Base-by-base conservation (phyloP, 192 early-diverging fungal genomes). In the Rhizophlyctis rosea region DNA sequence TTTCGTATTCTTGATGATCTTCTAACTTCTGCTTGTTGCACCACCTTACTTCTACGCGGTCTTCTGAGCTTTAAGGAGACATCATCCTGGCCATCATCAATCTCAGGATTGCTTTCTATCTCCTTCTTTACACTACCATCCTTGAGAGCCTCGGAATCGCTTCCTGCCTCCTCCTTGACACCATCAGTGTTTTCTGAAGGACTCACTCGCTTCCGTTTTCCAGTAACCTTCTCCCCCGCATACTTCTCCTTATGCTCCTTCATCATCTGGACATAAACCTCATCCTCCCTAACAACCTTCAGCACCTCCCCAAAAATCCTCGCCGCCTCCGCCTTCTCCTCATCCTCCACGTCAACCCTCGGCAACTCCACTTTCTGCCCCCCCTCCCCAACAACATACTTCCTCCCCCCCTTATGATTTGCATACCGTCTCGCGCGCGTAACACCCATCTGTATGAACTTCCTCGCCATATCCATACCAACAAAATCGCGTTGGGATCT, bases 401-500 rank as follows among this genome's bases (percentile, higher is more conserved):
- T 61, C 31, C 32, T 61, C 39, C 59, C 59, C 13, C 59, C 59
- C 21, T 47, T 50, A 32, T 61, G 59, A 30, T 50, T 27, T 16
- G 59, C 59, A 61, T 61, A 61, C 11, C 59, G 36, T 25, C 21
- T 3, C 27, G 59, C 21, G 2, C 59, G 36, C 59, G 59, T 49
- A 11, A 30, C 21, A 3, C 59, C 59, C 59, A 61, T 61, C 47
- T 61, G 59, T 28, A 61, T 21, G 31, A 49, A 61, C 47, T 61
- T 61, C 4, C 59, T n/a, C 4, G 59, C 59, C 59, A 61, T 61
- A 32, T 61, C 59, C 44, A 21, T 21, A 13, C 59, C 59, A 47
- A 61, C 47, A 24, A 47, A 61, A 50, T 61, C 59, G 14, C 44
- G 44, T 3, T 27, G n/a, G 24, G 36, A 36, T 13, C n/a, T 4